Evolutionary conservation across 1,284 basidiomycete genomes (phyloP), one percentile per base, ranked within the genome.

Genomic region (Cerioporus squamosus): DNA sequence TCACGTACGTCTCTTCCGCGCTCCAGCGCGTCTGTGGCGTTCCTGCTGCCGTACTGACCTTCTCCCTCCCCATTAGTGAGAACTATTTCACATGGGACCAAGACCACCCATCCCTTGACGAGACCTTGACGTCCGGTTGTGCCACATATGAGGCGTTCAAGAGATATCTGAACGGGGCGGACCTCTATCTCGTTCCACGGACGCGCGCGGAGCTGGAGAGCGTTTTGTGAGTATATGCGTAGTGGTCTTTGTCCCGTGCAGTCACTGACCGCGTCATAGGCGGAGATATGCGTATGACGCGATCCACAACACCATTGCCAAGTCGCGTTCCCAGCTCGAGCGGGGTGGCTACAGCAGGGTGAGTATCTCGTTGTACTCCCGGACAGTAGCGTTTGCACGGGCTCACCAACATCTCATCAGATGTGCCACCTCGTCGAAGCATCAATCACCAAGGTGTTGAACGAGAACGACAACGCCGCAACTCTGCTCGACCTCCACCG

Each of bases 301-400:
- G 9, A 90, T 93, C 57, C 91, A 93, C 71, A 92, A 92, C 70
- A 83, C 83, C 5, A 90, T 93, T 67, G 79, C 90, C 8, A 80
- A 80, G 57, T 86, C 87, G 61, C 84, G 88, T 44, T 81, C 81
- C 26, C 75, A 84, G 22, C 75, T 92, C 10, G 80, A 86, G 62
- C 77, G 81, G 3, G 90, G 90, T 29, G 90, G 90, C 38, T 92
- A 92, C 68, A 85, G 86, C 68, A 79, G 89, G 68, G 89, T 91
- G 68, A 70, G 86, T 81, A 42, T n/a, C n/a, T 12, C 33, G 20
- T 33, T 2, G n/a, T n/a, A 17, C 17, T 10, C 9, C 33, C 33
- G 12, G 12, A 36, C 10, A 12, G 33, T 15, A 7, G 9, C 33
- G n/a, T 36, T 36, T 6, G 33, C 33, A 10, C 10, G 3, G 33